phyloP scores from a whole-genome alignment of 2,329 filamentous ascomycete genomes.

The Pseudocercospora fijiensis region DNA sequence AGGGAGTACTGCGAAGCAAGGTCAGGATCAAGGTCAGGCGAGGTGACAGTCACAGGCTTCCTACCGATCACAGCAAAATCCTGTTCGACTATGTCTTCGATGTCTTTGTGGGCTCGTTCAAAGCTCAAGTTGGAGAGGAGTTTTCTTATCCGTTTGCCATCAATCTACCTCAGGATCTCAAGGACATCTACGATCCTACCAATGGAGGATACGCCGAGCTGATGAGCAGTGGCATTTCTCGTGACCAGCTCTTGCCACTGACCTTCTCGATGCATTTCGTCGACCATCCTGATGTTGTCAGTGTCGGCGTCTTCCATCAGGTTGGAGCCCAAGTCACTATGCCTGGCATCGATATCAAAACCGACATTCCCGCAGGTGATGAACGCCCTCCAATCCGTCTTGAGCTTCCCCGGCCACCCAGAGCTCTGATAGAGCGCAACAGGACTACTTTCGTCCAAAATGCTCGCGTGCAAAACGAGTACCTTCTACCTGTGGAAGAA shows the following conservation, averaged over 20 bases:
- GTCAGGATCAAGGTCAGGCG: slow-evolving; percentile 19
- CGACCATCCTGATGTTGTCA: slow-evolving; percentile 24
- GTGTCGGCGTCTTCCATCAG: slow-evolving; percentile 17
- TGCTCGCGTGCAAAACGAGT: slow-evolving; percentile 23
- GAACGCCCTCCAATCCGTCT: slow-evolving; percentile 11
- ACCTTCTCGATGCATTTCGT: slow-evolving; percentile 19
- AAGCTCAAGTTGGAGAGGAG: slow-evolving; percentile 17
- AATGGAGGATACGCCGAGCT: not conserved
- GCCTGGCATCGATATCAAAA: slow-evolving; percentile 25
- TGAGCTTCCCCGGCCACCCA: slow-evolving; percentile 13
- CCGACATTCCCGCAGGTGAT: slow-evolving; percentile 9
- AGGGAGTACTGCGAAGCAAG: slow-evolving; percentile 15
- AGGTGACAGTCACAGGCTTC: slow-evolving; percentile 18
- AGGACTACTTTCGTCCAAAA: slow-evolving; percentile 12
- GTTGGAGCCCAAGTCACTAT: slow-evolving; percentile 18
- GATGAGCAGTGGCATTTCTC: not conserved
- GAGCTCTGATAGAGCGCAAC: slow-evolving; percentile 9
- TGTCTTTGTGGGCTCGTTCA: slow-evolving; percentile 23
- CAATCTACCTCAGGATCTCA: slow-evolving; percentile 14
- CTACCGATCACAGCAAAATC: slow-evolving; percentile 18
- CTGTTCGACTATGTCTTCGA: slow-evolving; percentile 15
- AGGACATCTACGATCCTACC: not conserved
- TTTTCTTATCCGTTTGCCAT: slow-evolving; percentile 18
- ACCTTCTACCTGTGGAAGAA: slow-evolving; percentile 25
- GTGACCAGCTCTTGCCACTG: slow-evolving; percentile 16